Evolutionary conservation across 2,329 filamentous ascomycete genomes (phyloP), one percentile per base, ranked within the genome.

Genomic region (Lecanoromycetidae sp.): DNA sequence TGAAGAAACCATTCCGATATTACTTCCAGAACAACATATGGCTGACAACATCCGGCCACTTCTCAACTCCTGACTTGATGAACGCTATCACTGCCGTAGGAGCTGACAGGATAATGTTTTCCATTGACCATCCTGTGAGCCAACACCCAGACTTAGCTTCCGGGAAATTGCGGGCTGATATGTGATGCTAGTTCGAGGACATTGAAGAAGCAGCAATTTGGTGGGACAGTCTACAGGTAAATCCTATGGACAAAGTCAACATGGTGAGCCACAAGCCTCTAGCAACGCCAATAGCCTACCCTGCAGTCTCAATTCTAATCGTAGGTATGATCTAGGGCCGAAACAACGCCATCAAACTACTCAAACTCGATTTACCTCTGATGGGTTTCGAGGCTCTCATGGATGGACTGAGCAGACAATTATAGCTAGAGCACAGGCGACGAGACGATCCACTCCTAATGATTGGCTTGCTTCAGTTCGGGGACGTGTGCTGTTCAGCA

Each of bases 11-110:
- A 0, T 70, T 78, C 38, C 55, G 25, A 32, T 10, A 33, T 1
- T 19, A 34, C 19, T 80, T 71, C 66, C 65, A 71, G 38, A 60
- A 68, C 49, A 79, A 79, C 48, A 60, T 79, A 9, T 78, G 72
- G 69, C 57, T 80, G 22, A 77, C 75, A 1, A 77, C 74, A 2
- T 71, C 67, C 44, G 75, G 75, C 2, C 30, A 33, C 8, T 33
- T 33, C 30, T 33, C 30, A 12, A 33, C 30, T 4, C 30, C 30
- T 4, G 30, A 33, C 17, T 12, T 33, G 30, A 13, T 33, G 30
- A 33, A 33, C 17, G 30, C 30, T 15, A 33, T 33, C 30, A 33
- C 30, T 33, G 30, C 30, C 17, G 30, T 33, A 15, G 30, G 30
- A 15, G 30, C 30, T 4, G 30, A 33, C 17, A 12, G 30, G 9